Evolutionary conservation across 2,329 filamentous ascomycete species (phyloP), one percentile per base, ranked within the genome.

Genomic region (Phialophora chinensis): DNA sequence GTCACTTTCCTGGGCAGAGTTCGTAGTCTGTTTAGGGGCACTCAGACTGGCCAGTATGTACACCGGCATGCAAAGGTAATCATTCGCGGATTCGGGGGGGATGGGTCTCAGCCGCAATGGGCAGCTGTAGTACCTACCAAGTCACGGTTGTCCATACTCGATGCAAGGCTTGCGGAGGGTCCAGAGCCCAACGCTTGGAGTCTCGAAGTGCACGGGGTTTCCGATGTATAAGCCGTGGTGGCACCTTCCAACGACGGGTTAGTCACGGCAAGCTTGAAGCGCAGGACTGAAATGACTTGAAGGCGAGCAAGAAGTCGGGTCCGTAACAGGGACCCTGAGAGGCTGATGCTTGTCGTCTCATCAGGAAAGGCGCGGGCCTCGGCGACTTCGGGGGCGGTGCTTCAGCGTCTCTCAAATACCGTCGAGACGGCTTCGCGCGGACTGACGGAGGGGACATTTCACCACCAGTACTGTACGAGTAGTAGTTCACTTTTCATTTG

Each of bases 271-370:
- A 27, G 47, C 12, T 23, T 50, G 20, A 27, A 27, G 47, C 17
- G 35, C 23, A 17, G 33, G 23, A 11, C 33, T 44, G 55, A 58
- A 33, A 20, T 44, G 20, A 56, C 17, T 11, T 11, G 29, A 20
- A 20, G 20, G 1, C 33, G 29, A 25, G 27, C 25, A 33, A 33
- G 29, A n/a, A 31, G n/a, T 20, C 0, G 29, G 17, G 14, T 17
- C 27, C 17, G 33, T 5, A 23, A 4, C 8, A 14, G 11, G 60
- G 47, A 35, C 31, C 11, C 49, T n/a, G 50, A 44, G 20, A 44
- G 50, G 60, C 47, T 25, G 17, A 55, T 29, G 29, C 44, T 53
- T 7, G 8, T 31, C 31, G 47, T 61, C 58, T 61, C 58, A 61
- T 61, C 1, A 14, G 35, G 60, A 56, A 56, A 62, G 20, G 50